Evolutionary conservation across 2,329 filamentous ascomycete species (phyloP).

Genomic region (Epichloe uncinata): DNA sequence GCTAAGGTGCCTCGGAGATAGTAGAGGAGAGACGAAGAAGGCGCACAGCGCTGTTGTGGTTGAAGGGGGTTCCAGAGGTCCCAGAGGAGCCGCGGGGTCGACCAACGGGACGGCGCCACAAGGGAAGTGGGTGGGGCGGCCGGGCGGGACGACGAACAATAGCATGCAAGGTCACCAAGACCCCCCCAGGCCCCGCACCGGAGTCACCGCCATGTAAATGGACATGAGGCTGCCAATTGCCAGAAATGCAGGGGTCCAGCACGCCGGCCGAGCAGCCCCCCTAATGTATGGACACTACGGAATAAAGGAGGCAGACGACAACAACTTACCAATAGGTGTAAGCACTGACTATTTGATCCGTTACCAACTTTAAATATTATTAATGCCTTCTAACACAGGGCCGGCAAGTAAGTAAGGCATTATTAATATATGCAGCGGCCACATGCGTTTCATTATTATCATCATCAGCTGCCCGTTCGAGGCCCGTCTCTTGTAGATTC

Average conservation of each 20-base stretch:
- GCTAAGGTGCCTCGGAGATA: conserved; percentile 2
- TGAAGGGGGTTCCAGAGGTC: conserved; percentile 13
- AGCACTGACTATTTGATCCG: no score
- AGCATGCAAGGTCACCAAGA: not conserved
- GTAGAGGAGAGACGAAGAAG: conserved; percentile 11
- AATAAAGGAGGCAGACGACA: not conserved
- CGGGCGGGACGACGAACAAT: not conserved
- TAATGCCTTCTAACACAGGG: no score
- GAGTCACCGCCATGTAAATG: conserved; percentile 7
- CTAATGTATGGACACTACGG: not conserved
- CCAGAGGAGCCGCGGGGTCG: conserved; percentile 9
- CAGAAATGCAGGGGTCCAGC: not conserved
- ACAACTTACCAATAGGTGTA: no score
- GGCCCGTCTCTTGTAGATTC: not conserved
- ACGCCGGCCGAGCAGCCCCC: not conserved
- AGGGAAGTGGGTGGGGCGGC: conserved; percentile 1
- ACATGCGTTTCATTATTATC: not conserved
- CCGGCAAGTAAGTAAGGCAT: no score
- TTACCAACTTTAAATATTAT: no score
- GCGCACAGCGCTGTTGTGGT: conserved; percentile 20
- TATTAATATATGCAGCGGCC: not conserved
- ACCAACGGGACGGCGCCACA: conserved; percentile 3
- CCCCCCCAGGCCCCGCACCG: not conserved
- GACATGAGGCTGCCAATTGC: not conserved
- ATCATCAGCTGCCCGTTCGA: not conserved